Evolutionary conservation across 495 filamentous ascomycete species (phyloP).

Genomic region (Cairneyella variabilis): DNA sequence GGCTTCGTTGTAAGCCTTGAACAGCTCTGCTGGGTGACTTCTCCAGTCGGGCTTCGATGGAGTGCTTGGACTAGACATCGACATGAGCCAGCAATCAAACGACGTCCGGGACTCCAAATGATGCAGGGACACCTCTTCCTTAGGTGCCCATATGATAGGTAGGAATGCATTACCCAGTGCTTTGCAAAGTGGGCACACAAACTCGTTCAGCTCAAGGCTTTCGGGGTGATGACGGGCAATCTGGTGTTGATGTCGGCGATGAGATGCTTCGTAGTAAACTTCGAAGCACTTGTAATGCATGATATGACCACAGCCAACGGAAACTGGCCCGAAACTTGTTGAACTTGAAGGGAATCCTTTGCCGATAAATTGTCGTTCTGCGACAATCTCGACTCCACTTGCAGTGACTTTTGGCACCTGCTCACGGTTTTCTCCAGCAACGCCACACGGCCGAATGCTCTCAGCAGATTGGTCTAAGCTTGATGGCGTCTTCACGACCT

Average conservation of each 20-base stretch:
- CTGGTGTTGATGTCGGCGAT: constrained; percentile 79
- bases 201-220: constrained; percentile 69
- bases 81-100: constrained; percentile 64
- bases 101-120: constrained; percentile 50
- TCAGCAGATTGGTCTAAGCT: constrained; percentile 84
- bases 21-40: constrained; percentile 46
- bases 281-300: constrained; percentile 99
- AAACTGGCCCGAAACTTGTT: constrained; percentile 71
- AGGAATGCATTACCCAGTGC: constrained; percentile 94
- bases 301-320: constrained; percentile 92
- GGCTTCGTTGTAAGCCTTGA: constrained; percentile 58
- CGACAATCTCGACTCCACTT: constrained; percentile 62
- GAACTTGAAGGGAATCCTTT: constrained; percentile 77
- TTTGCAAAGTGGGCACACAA: constrained; percentile 97
- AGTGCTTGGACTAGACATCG: constrained; percentile 24
- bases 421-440: constrained; percentile 79
- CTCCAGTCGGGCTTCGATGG: background rate
- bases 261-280: constrained; percentile 75
- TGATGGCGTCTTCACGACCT: constrained; percentile 70
- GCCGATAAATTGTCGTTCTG: constrained; percentile 77
- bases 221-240: constrained; percentile 93
- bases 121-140: constrained; percentile 76
- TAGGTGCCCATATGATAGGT: constrained; percentile 91
- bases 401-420: constrained; percentile 70
- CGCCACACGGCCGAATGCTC: constrained; percentile 77